Conservation (phyloP, 2,329 filamentous ascomycete genomes). For the Fusarium nelsonii region DNA sequence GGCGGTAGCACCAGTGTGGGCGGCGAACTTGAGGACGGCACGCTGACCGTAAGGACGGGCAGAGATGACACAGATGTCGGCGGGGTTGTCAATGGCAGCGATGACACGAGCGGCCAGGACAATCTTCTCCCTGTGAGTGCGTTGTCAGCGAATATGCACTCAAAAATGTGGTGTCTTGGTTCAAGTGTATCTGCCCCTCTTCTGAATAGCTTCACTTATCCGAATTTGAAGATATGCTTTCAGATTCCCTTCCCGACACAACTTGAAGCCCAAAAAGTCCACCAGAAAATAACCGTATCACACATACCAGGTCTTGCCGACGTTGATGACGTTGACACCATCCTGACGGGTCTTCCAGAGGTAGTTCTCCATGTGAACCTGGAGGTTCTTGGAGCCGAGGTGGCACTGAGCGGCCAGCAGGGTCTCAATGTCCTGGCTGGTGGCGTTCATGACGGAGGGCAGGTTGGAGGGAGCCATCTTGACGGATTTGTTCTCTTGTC, state of each 20-base stretch:
- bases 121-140: slow-evolving; percentile 90
- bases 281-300: neutral
- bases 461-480: slow-evolving; percentile 97
- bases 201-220: slow-evolving; percentile 33
- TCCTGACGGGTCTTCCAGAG: slow-evolving; percentile 99
- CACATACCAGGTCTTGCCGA: slow-evolving; percentile 98
- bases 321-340: slow-evolving; percentile 98
- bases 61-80: slow-evolving; percentile 99
- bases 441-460: slow-evolving; percentile 95
- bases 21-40: slow-evolving; percentile 99
- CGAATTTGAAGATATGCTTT: neutral
- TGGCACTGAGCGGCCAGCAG: slow-evolving; percentile 97
- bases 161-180: slow-evolving; percentile 36
- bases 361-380: slow-evolving; percentile 99
- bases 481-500: slow-evolving; percentile 58
- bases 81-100: slow-evolving; percentile 98
- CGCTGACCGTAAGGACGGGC: slow-evolving; percentile 99
- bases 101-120: slow-evolving; percentile 99
- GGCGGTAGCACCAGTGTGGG: slow-evolving; percentile 96
- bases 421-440: slow-evolving; percentile 99
- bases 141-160: slow-evolving; percentile 35
- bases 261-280: slow-evolving; percentile 3
- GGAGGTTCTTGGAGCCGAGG: slow-evolving; percentile 98
- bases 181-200: slow-evolving; percentile 34
- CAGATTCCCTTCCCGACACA: neutral